Conservation (phyloP, 768 basidiomycete species). For the Ramaria sp. region DNA sequence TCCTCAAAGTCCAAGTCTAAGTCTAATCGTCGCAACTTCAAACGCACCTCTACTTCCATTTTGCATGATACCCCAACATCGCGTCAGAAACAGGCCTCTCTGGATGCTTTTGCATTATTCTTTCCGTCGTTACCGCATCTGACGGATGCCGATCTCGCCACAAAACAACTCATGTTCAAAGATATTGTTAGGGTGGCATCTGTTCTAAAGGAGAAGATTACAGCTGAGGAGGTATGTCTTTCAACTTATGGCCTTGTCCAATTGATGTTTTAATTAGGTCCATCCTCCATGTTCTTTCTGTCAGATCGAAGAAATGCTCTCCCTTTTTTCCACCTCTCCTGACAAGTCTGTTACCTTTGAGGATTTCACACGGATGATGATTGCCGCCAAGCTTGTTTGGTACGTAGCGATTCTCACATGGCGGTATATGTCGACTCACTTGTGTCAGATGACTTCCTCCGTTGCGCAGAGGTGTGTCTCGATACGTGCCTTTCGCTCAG, state of each 20-base stretch:
- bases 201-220: slow-evolving; percentile 62
- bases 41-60: background rate
- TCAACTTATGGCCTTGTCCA: slow-evolving; percentile 2
- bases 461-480: too few species aligned
- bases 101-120: slow-evolving; percentile 60
- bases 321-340: slow-evolving; percentile 56
- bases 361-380: slow-evolving; percentile 74
- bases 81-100: slow-evolving; percentile 43
- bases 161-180: slow-evolving; percentile 50
- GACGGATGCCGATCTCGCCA: slow-evolving; percentile 32
- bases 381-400: slow-evolving; percentile 43
- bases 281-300: background rate
- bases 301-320: slow-evolving; percentile 73
- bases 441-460: too few species aligned
- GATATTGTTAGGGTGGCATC: slow-evolving; percentile 52
- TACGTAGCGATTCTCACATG: background rate
- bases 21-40: background rate
- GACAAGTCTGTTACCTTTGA: slow-evolving; percentile 58
- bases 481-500: too few species aligned
- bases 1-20: slow-evolving; percentile 10
- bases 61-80: slow-evolving; percentile 26
- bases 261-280: background rate
- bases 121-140: slow-evolving; percentile 39
- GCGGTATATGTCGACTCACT: too few species aligned
- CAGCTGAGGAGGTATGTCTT: slow-evolving; percentile 55